phyloP scores from a whole-genome alignment of 176 grass and related monocot genomes.

The Cymbopogon citratus region DNA sequence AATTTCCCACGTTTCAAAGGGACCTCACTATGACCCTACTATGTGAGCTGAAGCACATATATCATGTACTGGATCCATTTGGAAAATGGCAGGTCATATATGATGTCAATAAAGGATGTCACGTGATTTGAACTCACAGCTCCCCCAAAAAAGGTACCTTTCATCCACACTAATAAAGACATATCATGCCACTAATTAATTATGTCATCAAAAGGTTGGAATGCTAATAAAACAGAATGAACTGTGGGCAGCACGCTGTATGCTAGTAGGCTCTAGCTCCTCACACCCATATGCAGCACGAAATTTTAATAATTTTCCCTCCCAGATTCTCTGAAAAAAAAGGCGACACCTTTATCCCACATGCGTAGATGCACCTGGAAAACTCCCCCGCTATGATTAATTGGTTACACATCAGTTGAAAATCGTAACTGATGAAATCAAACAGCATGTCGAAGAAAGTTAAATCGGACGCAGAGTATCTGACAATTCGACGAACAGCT shows the following conservation, averaged over 20 bases:
- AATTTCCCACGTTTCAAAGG: neutral
- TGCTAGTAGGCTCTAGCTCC: neutral
- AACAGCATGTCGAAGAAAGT: neutral
- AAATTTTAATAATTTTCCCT: neutral
- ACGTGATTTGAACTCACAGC: slow-evolving; percentile 23
- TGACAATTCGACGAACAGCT: slow-evolving; percentile 6
- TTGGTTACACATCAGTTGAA: neutral
- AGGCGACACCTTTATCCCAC: neutral
- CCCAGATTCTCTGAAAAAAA: neutral
- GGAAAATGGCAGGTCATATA: neutral
- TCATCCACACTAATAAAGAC: neutral
- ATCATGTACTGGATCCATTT: neutral
- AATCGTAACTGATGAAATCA: neutral
- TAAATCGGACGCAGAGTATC: neutral
- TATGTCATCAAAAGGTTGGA: neutral
- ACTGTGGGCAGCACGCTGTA: neutral
- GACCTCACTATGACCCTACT: neutral
- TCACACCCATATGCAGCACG: neutral
- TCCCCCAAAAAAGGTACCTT: neutral
- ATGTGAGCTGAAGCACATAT: neutral
- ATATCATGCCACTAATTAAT: neutral
- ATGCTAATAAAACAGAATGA: no score
- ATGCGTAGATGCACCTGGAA: neutral
- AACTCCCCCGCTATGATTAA: neutral
- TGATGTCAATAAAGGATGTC: neutral